phyloP scores from a whole-genome alignment of 2,329 filamentous ascomycete species.

The Trichoderma semiorbis region DNA sequence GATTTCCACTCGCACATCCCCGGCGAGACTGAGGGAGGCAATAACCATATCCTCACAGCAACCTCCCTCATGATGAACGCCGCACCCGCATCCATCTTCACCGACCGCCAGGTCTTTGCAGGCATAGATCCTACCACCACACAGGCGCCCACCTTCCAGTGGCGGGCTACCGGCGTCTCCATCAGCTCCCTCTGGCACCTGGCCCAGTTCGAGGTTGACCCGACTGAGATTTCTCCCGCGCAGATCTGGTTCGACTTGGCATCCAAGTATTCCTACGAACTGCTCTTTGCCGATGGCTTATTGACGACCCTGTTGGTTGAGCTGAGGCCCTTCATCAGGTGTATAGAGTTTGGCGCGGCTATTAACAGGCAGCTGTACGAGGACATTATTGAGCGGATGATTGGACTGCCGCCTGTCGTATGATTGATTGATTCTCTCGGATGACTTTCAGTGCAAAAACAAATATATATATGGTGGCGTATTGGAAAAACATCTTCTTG shows the following conservation, averaged over 20 bases:
- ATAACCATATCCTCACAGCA: constrained; percentile 45
- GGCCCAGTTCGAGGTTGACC: constrained; percentile 40
- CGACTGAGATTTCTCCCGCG: constrained; percentile 46
- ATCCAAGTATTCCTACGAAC: constrained; percentile 36
- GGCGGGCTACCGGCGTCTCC: constrained; percentile 40
- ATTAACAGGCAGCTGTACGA: constrained; percentile 48
- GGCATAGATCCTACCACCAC: constrained; percentile 18
- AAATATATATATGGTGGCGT: neutral
- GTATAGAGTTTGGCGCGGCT: constrained; percentile 46
- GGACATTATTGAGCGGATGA: constrained; percentile 40
- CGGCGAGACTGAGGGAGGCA: constrained; percentile 27
- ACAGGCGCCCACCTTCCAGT: constrained; percentile 31
- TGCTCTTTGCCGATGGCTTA: constrained; percentile 35
- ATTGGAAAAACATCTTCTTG: neutral
- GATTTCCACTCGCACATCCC: constrained; percentile 35
- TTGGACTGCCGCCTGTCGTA: constrained; percentile 27
- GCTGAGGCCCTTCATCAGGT: constrained; percentile 43
- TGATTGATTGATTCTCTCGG: neutral
- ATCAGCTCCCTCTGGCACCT: constrained; percentile 44
- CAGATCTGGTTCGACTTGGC: constrained; percentile 55
- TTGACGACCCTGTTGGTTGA: constrained; percentile 40
- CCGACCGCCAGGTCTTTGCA: constrained; percentile 21
- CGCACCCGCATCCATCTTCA: constrained; percentile 36
- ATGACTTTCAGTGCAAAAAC: neutral
- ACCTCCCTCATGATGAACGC: constrained; percentile 40